phyloP scores from a whole-genome alignment of 352 stramenopile species.

The Albugo laibachii region DNA sequence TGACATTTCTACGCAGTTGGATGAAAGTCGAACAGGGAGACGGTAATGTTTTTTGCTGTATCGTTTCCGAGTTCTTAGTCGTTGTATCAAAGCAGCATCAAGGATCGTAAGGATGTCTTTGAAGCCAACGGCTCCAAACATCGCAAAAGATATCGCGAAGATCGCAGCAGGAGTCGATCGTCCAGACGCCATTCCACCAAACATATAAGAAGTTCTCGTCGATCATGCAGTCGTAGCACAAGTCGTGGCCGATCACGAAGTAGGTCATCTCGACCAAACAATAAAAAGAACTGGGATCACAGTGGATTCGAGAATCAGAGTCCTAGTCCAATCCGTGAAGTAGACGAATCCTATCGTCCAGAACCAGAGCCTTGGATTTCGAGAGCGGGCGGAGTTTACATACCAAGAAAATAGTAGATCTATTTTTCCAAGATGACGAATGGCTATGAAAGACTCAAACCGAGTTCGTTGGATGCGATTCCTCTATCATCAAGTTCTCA shows the following conservation, averaged over 20 bases:
- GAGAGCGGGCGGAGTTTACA: slow-evolving; percentile 53
- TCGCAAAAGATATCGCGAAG: not conserved
- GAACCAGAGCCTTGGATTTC: slow-evolving; percentile 57
- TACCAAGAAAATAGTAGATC: slow-evolving; percentile 21
- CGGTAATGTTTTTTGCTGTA: not conserved
- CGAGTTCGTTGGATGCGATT: no score
- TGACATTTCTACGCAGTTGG: slow-evolving; percentile 12
- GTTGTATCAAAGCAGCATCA: not conserved
- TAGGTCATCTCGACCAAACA: slow-evolving; percentile 12
- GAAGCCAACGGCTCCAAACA: not conserved
- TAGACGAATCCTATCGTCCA: slow-evolving; percentile 41
- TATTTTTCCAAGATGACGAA: no score
- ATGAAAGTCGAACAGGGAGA: slow-evolving; percentile 14
- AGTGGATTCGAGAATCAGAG: slow-evolving; percentile 51
- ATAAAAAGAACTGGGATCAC: slow-evolving; percentile 38
- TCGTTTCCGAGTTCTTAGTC: slow-evolving; percentile 3
- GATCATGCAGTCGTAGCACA: slow-evolving; percentile 2
- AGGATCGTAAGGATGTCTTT: slow-evolving; percentile 4
- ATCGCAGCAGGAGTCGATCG: slow-evolving; percentile 1
- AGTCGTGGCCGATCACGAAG: slow-evolving; percentile 8
- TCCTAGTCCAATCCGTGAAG: slow-evolving; percentile 35
- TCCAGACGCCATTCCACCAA: not conserved
- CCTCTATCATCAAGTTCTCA: slow-evolving; percentile 23
- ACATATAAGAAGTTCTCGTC: not conserved
- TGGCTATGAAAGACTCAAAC: no score